Evolutionary conservation across 345 rosid genomes (phyloP), one percentile per base, ranked within the genome.

Genomic region (Bruguiera sexangula): DNA sequence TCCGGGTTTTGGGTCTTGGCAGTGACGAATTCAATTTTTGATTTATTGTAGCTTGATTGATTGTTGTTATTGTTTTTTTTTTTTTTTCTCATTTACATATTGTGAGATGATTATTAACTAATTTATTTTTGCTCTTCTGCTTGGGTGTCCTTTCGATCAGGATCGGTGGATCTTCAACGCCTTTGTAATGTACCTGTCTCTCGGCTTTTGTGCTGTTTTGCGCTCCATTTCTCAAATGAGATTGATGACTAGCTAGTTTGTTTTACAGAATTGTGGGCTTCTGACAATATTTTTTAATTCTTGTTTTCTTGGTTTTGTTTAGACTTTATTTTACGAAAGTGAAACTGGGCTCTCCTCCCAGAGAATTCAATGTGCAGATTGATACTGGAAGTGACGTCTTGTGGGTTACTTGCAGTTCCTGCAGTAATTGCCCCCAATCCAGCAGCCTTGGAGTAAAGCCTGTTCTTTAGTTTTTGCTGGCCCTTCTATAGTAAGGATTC

Each of bases 261-360:
- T 22, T 69, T 65, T 27, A 26, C 30, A 31, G 52, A 62, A 26
- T 65, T 71, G 8, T 66, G 15, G 21, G 22, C 46, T 6, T 58
- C 24, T 6, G 11, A 53, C 24, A 53, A 22, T 19, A 50, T 4
- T 68, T 18, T 73, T 71, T 20, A 46, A 65, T 56, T 24, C 31
- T 72, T 10, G 57, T n/a, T 74, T 64, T 61, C 20, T 70, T 59
- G 75, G 37, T 67, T 77, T 56, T 84, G 70, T 63, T 37, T 79
- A 95, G 99, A 87, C 88, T 95, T 66, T 95, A 95, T 76, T 92
- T 90, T 76, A 95, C 99, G 8, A 90, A 87, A 85, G 96, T 95
- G 81, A 92, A 88, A 77, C 60, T 95, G 60, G 97, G 99, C 16
- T 87, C 96, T 73, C 99, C 99, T 74, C 96, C 99, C 43, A 86